Evolutionary conservation across 1,139 yeast species (phyloP).

Genomic region (Diutina ranongensis): DNA sequence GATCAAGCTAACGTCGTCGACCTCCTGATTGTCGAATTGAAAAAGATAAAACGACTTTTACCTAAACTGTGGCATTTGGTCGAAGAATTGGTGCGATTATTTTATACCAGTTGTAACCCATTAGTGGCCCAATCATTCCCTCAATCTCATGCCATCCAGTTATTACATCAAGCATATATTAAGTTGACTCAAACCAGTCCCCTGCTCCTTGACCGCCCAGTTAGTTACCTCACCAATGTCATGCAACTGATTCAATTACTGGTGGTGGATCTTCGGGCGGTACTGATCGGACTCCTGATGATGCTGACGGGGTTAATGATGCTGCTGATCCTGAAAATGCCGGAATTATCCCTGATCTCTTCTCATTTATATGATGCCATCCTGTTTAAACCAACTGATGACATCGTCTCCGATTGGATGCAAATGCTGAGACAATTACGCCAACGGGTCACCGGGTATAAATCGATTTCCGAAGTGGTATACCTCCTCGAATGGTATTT

Average conservation of each 20-base stretch:
- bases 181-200: not conserved
- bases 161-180: not conserved
- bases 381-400: slow-evolving; percentile 7
- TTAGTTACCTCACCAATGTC: not conserved
- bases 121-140: not conserved
- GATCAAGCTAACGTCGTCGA: not conserved
- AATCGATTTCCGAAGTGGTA: slow-evolving; percentile 17
- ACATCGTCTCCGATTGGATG: slow-evolving; percentile 17
- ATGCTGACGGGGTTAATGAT: slow-evolving; percentile 1
- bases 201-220: slow-evolving; percentile 1
- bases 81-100: not conserved
- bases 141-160: not conserved
- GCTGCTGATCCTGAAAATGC: not conserved
- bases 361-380: slow-evolving; percentile 3
- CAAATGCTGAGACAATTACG: slow-evolving; percentile 15
- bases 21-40: slow-evolving; percentile 3
- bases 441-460: slow-evolving; percentile 13
- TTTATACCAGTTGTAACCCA: not conserved
- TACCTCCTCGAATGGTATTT: slow-evolving; percentile 23
- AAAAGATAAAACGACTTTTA: slow-evolving; percentile 1
- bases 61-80: slow-evolving; percentile 4
- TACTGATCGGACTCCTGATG: not conserved
- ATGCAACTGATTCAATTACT: slow-evolving; percentile 5
- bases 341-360: not conserved
- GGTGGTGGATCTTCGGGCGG: not conserved